Evolutionary conservation across 306 rosid species (phyloP).

Genomic region (Vigna trinervia): DNA sequence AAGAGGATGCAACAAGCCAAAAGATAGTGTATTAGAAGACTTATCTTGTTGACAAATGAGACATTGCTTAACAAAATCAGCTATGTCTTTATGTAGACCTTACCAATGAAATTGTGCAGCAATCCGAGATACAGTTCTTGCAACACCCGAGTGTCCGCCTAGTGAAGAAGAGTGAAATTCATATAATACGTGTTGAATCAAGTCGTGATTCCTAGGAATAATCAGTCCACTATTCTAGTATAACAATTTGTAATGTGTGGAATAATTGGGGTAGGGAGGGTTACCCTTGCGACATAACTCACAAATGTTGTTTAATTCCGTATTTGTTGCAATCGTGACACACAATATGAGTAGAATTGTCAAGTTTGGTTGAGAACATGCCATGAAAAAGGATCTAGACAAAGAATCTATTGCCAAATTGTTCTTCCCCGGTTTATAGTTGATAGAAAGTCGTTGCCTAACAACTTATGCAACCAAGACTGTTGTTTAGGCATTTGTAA

Average conservation of each 20-base stretch:
- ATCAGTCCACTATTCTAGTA: background rate
- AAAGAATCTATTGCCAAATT: too few species aligned
- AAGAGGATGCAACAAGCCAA: too few species aligned
- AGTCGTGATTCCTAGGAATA: background rate
- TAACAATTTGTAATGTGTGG: background rate
- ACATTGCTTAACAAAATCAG: too few species aligned
- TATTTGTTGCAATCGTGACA: background rate
- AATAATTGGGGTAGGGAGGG: background rate
- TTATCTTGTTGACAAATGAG: too few species aligned
- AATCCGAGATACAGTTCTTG: background rate
- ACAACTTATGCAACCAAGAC: background rate
- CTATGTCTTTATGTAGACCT: too few species aligned
- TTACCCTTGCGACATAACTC: background rate
- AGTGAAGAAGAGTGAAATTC: background rate
- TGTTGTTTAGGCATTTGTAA: too few species aligned
- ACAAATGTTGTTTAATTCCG: background rate
- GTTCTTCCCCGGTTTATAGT: too few species aligned
- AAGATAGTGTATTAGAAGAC: too few species aligned
- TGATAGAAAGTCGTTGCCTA: background rate
- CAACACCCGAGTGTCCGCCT: background rate
- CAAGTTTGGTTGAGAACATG: background rate
- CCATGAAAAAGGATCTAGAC: background rate
- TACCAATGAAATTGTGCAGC: background rate
- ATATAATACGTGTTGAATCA: background rate
- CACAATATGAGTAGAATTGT: background rate